phyloP scores from a whole-genome alignment of 163 green algal species.

The Coccomyxa subellipsoidea region DNA sequence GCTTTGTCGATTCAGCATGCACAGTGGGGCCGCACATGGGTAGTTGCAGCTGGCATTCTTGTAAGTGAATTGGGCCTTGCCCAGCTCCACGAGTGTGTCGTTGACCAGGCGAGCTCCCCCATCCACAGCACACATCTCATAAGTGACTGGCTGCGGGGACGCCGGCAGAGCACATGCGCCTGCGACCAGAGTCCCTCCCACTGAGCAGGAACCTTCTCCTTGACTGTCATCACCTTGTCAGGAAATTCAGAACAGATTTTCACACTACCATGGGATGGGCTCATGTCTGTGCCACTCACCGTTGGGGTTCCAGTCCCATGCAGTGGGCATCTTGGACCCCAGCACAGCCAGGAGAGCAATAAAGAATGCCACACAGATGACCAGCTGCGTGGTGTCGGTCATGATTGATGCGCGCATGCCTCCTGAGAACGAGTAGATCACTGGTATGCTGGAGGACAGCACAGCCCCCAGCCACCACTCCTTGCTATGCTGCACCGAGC shows the following conservation, averaged over 20 bases:
- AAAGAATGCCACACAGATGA: constrained; percentile 5
- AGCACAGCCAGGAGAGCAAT: neutral
- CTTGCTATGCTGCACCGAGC: constrained; percentile 20
- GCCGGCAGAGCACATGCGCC: constrained; percentile 12
- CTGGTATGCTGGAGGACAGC: constrained; percentile 22
- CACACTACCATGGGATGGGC: no score
- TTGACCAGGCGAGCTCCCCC: neutral
- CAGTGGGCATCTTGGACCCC: constrained; percentile 3
- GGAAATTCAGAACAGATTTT: no score
- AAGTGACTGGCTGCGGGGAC: neutral
- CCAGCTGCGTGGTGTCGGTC: constrained; percentile 20
- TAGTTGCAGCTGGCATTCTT: constrained; percentile 26
- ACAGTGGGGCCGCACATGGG: constrained; percentile 13
- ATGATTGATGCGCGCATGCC: constrained; percentile 31
- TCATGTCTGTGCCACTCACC: constrained; percentile 5
- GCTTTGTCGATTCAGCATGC: neutral
- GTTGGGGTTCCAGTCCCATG: constrained; percentile 18
- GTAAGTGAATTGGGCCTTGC: constrained; percentile 19
- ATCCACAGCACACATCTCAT: neutral
- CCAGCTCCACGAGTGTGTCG: constrained; percentile 5
- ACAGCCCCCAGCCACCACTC: constrained; percentile 27
- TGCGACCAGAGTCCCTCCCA: no score
- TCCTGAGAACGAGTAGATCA: constrained; percentile 33
- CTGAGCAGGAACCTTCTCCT: no score
- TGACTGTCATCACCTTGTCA: no score